Conservation (phyloP, 225 moss, liverwort and hornwort genomes). For the Rhytidiadelphus loreus region DNA sequence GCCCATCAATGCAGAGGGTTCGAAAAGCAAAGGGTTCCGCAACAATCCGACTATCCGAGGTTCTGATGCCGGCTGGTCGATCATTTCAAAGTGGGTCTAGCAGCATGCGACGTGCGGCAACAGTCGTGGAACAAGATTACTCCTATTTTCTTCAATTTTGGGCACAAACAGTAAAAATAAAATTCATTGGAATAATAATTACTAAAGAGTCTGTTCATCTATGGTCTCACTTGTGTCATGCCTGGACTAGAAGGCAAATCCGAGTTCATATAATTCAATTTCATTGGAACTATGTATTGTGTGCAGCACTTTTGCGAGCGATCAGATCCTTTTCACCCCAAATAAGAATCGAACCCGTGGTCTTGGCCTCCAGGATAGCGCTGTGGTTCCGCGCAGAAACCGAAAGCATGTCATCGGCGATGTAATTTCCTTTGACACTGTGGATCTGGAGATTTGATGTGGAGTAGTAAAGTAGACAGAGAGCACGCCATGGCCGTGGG, state of each 20-base stretch:
- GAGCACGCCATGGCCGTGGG: background rate
- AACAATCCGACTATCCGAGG: background rate
- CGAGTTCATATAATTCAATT: background rate
- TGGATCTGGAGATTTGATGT: background rate
- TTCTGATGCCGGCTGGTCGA: background rate
- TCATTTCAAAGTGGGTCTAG: background rate
- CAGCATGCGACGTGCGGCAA: background rate
- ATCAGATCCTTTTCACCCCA: background rate
- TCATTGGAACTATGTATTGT: background rate
- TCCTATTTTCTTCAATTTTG: background rate
- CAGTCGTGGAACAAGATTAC: background rate
- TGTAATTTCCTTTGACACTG: no score
- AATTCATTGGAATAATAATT: background rate
- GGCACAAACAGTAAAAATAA: background rate
- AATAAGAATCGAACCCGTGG: background rate
- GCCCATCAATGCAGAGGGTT: background rate
- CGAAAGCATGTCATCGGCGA: background rate
- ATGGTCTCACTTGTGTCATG: background rate
- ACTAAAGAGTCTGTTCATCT: no score
- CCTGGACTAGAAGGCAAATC: no score
- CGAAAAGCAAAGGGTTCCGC: background rate
- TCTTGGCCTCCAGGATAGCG: no score
- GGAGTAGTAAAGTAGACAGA: background rate
- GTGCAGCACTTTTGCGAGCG: background rate
- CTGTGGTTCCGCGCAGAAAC: background rate